Evolutionary conservation across 495 filamentous ascomycete species (phyloP), one percentile per base, ranked within the genome.

Genomic region (Tuber calosporum): DNA sequence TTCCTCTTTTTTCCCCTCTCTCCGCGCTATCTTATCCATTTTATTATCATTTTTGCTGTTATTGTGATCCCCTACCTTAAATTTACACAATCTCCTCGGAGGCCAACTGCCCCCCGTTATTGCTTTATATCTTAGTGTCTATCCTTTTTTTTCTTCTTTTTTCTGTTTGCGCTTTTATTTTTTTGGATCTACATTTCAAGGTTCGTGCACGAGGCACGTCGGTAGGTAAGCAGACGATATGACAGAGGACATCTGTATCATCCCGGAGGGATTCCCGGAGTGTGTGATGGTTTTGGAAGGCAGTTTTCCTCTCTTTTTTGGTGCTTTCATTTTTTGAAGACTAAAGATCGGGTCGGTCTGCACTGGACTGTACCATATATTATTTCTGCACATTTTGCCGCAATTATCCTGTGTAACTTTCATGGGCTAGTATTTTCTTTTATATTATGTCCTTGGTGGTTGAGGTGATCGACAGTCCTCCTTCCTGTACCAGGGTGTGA

Each of bases 41-140:
- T 30, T 5, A 26, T 30, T 30, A 13, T n/a, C 13, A 0, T 6
- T 53, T n/a, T n/a, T 53, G 22, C 8, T 58, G 26, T 26, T 26
- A 26, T 58, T 58, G 48, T 26, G n/a, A 58, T 15, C 26, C 15
- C 9, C 9, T 58, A 2, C 48, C 48, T 58, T 58, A 58, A 13
- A 58, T 13, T 30, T 58, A 30, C 48, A 15, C 15, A 30, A 58
- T 30, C 30, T 11, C 30, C 48, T 58, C 6, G n/a, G 48, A 58
- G n/a, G n/a, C 11, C n/a, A 4, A 8, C 48, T 30, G 48, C 48
- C 26, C 45, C 11, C 48, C 2, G 48, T 13, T 26, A 13, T 53
- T 26, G 48, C 48, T 58, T 58, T 58, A 58, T 58, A 58, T 58
- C 26, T 58, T 58, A 58, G 48, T 58, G 48, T 58, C 48, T 58